Base-by-base conservation (phyloP, 1,284 basidiomycete genomes). In the Leccinum laetum region DNA sequence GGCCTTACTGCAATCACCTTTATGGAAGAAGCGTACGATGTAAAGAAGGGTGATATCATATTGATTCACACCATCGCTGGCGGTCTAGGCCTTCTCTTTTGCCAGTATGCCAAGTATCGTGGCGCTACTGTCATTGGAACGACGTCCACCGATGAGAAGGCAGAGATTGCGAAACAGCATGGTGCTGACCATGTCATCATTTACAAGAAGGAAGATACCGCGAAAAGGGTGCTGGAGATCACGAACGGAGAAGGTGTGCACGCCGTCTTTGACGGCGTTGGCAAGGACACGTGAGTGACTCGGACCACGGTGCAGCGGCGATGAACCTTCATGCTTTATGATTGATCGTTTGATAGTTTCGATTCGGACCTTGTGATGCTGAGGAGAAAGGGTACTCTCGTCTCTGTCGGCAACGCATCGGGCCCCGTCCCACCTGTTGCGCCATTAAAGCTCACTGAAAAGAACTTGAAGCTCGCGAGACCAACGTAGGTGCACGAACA, bases 51-150 rank as follows among this genome's bases (percentile, higher is more conserved):
- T 4, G 91, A 94, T 68, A 82, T 79, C 39, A 84, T 95, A 65
- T 83, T 95, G 60, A 84, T 98, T 14, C 93, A 97, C 75, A 96
- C 97, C 13, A 87, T 97, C 16, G 96, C 97, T 0, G 97, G 97
- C 26, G 88, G 87, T 11, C 79, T 90, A 37, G 89, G 89, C 5
- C 79, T 90, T 32, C 72, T 90, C 58, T 83, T 90, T 67, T 80
- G 84, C 16, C 89, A 91, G 72, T 70, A 88, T 35, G 85, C 84
- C 18, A 88, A 86, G 79, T 82, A 80, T 70, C 80, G 86, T 67
- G 96, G 97, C 14, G 96, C 93, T 2, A 90, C 87, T 10, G 94
- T 99, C 24, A 98, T 99, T 71, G 97, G 94, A 2, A 98, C 96
- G 18, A 94, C 93, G 1, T 97, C 95, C 2, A 93, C 91, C 0